These are phyloP conservation scores for Daldinia grandis DNA, from an alignment of 495 filamentous ascomycete species.

Conservation along the genomic window DNA sequence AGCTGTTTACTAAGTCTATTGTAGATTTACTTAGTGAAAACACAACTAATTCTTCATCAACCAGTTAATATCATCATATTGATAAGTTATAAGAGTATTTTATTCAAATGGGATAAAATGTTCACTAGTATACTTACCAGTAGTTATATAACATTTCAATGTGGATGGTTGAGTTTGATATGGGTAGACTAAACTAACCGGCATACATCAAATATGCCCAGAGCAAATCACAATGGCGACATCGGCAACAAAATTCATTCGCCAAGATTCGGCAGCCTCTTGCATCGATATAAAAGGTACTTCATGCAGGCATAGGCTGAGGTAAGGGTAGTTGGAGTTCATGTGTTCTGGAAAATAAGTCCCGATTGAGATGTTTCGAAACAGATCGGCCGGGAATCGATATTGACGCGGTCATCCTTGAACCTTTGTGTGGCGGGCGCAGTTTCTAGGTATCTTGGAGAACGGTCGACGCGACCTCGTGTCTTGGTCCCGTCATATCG, in stretches of 20 bases:
- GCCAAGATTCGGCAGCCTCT: not conserved
- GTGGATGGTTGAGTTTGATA: too few species aligned
- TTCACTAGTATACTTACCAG: not conserved
- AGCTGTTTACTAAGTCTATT: not conserved
- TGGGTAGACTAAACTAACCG: too few species aligned
- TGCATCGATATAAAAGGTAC: not conserved
- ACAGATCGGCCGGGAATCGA: slow-evolving; percentile 32
- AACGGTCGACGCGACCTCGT: slow-evolving; percentile 26
- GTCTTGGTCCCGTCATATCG: slow-evolving; percentile 4
- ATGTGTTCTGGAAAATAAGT: not conserved
- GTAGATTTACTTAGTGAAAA: not conserved
- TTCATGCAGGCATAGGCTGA: not conserved
- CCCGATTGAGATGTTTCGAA: slow-evolving; percentile 33
- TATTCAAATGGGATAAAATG: not conserved
- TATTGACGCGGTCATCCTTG: slow-evolving; percentile 12
- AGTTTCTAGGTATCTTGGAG: slow-evolving; percentile 10
- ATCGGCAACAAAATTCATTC: not conserved
- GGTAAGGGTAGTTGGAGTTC: not conserved
- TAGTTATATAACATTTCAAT: too few species aligned
- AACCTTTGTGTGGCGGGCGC: slow-evolving; percentile 17
- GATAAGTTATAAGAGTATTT: not conserved
- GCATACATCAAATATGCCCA: too few species aligned
- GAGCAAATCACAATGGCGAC: not conserved
- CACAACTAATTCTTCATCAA: not conserved
- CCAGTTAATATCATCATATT: not conserved